Base-by-base conservation (phyloP, 2,329 filamentous ascomycete species). In the Dothiorella sarmentorum region DNA sequence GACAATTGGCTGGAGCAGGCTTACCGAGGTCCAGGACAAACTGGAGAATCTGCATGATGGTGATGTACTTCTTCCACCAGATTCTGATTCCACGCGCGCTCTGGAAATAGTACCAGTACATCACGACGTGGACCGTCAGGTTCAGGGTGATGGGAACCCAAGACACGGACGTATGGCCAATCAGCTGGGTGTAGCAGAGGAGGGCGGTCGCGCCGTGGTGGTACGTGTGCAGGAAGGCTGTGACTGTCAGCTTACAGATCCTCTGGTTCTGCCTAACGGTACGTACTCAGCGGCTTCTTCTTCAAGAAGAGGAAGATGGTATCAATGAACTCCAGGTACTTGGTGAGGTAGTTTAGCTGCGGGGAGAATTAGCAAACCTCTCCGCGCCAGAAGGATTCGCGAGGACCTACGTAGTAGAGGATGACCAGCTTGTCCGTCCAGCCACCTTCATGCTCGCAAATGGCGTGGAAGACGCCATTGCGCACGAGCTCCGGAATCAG, bases 41-140 rank as follows among this genome's bases (percentile, higher is more conserved):
- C 76, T 97, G 93, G 69, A 90, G 85, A 76, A 97, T 97, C 79
- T 97, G 93, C 71, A 97, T 88, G 72, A 92, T 90, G 68, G 93
- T 97, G 73, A 97, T 95, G 88, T 93, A 97, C 80, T 97, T 91
- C 88, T 97, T 97, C 93, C 93, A 97, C 92, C 92, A 97, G 78
- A 97, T 94, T 70, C 87, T 88, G 76, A 97, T 85, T 67, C 94
- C 94, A 67, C 93, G 91, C 58, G 93, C 92, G 71, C 90, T 93
- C 83, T 97, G 93, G 87, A 97, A 97, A 85, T 97, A 97, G 86
- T 97, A 97, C 92, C 92, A 97, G 87, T 97, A 97, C 93, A 97
- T 97, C 73, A 97, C 89, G 60, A 97, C 93, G 79, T 97, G 93
- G 58, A 97, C 93, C 63, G 85, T 85, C 71, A 97, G 79, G 83